Conservation (phyloP, 1,139 yeast species). For the Yamadazyma trypodendri region DNA sequence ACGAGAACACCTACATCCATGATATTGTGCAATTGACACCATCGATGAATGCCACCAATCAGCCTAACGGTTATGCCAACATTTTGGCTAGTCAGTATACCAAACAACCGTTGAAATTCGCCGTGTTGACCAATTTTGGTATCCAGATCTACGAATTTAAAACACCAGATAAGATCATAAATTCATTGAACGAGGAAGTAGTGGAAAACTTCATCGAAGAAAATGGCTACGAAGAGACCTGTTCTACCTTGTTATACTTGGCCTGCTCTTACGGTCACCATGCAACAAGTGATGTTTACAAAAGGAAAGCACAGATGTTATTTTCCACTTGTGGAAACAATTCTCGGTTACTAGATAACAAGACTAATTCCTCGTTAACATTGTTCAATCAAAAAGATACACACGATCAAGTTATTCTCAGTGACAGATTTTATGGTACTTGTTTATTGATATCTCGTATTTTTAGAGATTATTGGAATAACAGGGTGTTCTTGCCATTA, state of each 20-base stretch:
- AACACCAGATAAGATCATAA: slow-evolving; percentile 76
- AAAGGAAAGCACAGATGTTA: slow-evolving; percentile 49
- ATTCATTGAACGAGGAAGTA: slow-evolving; percentile 61
- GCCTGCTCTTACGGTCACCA: slow-evolving; percentile 67
- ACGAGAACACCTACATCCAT: slow-evolving; percentile 50
- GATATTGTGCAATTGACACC: slow-evolving; percentile 72
- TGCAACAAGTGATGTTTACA: slow-evolving; percentile 49
- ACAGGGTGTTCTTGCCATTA: slow-evolving; percentile 57
- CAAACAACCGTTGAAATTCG: slow-evolving; percentile 61
- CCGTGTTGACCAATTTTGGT: slow-evolving; percentile 78
- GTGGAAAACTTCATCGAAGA: slow-evolving; percentile 49
- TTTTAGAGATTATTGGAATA: slow-evolving; percentile 76
- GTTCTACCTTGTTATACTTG: slow-evolving; percentile 80
- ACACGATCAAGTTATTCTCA: slow-evolving; percentile 72
- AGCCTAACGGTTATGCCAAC: slow-evolving; percentile 79
- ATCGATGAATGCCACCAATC: slow-evolving; percentile 65
- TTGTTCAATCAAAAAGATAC: slow-evolving; percentile 14
- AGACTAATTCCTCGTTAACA: slow-evolving; percentile 5
- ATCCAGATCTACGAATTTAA: slow-evolving; percentile 73
- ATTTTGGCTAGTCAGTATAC: slow-evolving; percentile 83
- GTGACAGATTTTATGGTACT: slow-evolving; percentile 93
- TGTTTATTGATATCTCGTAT: slow-evolving; percentile 76
- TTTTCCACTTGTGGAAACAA: slow-evolving; percentile 57
- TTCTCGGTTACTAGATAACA: slow-evolving; percentile 40
- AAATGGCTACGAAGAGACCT: slow-evolving; percentile 66